Conservation (phyloP, 1,139 yeast genomes). For the Petasospora fabianii region DNA sequence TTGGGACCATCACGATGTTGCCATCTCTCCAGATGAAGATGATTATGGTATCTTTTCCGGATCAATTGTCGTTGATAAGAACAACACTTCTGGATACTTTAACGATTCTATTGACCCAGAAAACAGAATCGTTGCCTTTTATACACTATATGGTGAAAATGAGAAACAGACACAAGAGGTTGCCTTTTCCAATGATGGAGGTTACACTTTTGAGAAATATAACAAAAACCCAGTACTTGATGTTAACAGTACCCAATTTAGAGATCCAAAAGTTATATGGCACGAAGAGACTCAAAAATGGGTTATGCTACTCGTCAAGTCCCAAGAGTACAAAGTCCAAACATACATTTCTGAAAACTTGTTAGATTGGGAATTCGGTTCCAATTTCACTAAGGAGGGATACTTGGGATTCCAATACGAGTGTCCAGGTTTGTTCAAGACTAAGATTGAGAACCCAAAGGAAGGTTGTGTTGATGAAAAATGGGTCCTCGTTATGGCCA, state of each 20-base stretch:
- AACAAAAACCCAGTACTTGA: conserved; percentile 34
- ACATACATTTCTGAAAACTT: conserved; percentile 33
- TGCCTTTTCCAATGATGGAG: conserved; percentile 37
- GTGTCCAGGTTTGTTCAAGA: conserved; percentile 34
- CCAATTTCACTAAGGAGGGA: conserved; percentile 32
- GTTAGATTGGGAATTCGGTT: conserved; percentile 30
- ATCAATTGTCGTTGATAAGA: conserved; percentile 32
- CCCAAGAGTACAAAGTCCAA: conserved; percentile 33
- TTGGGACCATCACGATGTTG: conserved; percentile 33
- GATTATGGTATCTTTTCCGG: conserved; percentile 35
- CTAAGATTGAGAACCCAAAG: conserved; percentile 26
- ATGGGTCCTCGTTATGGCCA: conserved; percentile 36
- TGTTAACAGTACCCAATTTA: conserved; percentile 31
- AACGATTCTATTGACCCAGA: conserved; percentile 27
- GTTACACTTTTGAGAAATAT: conserved; percentile 32
- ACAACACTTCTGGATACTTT: conserved; percentile 37
- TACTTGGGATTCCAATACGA: conserved; percentile 36
- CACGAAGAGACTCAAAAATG: conserved; percentile 32
- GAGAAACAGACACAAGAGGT: conserved; percentile 31
- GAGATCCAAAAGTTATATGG: conserved; percentile 42
- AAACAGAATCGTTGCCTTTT: conserved; percentile 35
- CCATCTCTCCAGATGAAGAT: conserved; percentile 28
- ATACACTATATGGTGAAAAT: conserved; percentile 25
- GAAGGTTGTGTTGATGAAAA: conserved; percentile 11
- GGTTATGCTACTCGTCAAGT: conserved; percentile 35